phyloP scores from a whole-genome alignment of 2,329 filamentous ascomycete genomes.

The Arthroderma sp. region DNA sequence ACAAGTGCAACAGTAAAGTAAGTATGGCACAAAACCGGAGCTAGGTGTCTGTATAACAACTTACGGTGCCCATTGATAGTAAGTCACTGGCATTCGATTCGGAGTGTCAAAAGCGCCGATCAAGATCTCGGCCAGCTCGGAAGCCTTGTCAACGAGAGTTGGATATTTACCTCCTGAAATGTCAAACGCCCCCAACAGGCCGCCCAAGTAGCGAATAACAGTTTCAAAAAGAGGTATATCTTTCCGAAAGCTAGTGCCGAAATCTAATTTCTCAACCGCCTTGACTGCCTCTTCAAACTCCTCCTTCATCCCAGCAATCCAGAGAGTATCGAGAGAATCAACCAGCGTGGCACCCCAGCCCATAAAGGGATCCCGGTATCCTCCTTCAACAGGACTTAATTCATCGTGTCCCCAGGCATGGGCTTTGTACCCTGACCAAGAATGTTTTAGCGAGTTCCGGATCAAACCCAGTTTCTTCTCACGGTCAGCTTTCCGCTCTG shows the following conservation, averaged over 20 bases:
- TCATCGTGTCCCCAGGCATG: slow-evolving; percentile 54
- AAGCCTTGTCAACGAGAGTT: slow-evolving; percentile 37
- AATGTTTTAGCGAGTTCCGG: slow-evolving; percentile 39
- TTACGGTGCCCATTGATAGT: slow-evolving; percentile 64
- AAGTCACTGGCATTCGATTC: slow-evolving; percentile 17
- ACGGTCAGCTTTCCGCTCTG: slow-evolving; percentile 22
- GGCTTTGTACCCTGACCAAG: slow-evolving; percentile 48
- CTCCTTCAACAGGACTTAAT: slow-evolving; percentile 43
- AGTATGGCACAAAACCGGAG: slow-evolving; percentile 1
- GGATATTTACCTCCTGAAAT: slow-evolving; percentile 43
- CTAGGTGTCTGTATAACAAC: slow-evolving; percentile 12
- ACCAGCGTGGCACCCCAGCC: slow-evolving; percentile 50
- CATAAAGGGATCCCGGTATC: slow-evolving; percentile 45
- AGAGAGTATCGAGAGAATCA: slow-evolving; percentile 48
- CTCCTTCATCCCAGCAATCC: slow-evolving; percentile 46
- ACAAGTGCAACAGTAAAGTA: slow-evolving; percentile 61
- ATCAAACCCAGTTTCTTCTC: slow-evolving; percentile 34
- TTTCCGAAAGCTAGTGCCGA: slow-evolving; percentile 25
- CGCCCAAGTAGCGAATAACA: slow-evolving; percentile 42
- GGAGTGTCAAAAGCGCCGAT: slow-evolving; percentile 31
- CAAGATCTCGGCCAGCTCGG: slow-evolving; percentile 43
- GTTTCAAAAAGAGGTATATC: slow-evolving; percentile 36
- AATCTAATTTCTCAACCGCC: slow-evolving; percentile 43
- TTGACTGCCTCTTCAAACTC: slow-evolving; percentile 44
- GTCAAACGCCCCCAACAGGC: slow-evolving; percentile 41